Percentiles rank a stretch among this genome's conserved stretches.
These are phyloP conservation scores for Ustulina deusta DNA, from an alignment of 2,329 filamentous ascomycete genomes.

Conservation along the genomic window DNA sequence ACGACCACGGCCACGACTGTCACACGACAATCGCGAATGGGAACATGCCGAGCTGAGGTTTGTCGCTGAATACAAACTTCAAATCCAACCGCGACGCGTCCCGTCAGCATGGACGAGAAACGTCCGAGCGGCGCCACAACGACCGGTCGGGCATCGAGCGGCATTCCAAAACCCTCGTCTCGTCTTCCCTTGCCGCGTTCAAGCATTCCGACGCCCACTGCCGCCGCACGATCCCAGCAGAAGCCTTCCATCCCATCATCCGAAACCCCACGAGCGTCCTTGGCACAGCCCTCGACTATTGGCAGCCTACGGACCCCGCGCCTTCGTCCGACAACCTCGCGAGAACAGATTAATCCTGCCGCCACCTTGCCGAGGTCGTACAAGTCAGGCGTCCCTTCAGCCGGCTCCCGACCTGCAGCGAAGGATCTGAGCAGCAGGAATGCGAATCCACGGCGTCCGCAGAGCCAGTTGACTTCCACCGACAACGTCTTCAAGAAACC, in stretches of 20 bases:
- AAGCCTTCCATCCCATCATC: constrained; percentile 31
- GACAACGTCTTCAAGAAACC: constrained; percentile 44
- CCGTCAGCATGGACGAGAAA: constrained; percentile 48
- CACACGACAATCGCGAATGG: not conserved
- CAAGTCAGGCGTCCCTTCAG: constrained; percentile 41
- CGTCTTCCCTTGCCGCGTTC: constrained; percentile 51
- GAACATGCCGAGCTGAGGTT: constrained; percentile 13
- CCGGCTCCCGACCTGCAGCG: constrained; percentile 42
- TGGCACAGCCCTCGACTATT: constrained; percentile 37
- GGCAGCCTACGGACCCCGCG: constrained; percentile 42
- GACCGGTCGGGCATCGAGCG: constrained; percentile 41
- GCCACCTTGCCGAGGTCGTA: constrained; percentile 44
- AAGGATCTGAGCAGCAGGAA: constrained; percentile 39
- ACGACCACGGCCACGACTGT: not conserved
- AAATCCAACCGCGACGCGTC: constrained; percentile 12
- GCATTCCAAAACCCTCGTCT: constrained; percentile 49
- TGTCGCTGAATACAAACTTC: constrained; percentile 1
- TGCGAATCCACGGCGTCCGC: constrained; percentile 37
- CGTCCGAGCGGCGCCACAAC: constrained; percentile 33
- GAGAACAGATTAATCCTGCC: constrained; percentile 45
- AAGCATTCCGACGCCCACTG: constrained; percentile 38
- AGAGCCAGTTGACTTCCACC: constrained; percentile 37
- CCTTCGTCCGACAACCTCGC: constrained; percentile 46
- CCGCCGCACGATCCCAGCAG: constrained; percentile 28
- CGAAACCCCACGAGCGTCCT: constrained; percentile 39